A percentile compares a stretch with the other conserved stretches of the same genome.
Evolutionary conservation across 805 yeast genomes (phyloP).

Genomic region (Dipodascopsis uninucleata): DNA sequence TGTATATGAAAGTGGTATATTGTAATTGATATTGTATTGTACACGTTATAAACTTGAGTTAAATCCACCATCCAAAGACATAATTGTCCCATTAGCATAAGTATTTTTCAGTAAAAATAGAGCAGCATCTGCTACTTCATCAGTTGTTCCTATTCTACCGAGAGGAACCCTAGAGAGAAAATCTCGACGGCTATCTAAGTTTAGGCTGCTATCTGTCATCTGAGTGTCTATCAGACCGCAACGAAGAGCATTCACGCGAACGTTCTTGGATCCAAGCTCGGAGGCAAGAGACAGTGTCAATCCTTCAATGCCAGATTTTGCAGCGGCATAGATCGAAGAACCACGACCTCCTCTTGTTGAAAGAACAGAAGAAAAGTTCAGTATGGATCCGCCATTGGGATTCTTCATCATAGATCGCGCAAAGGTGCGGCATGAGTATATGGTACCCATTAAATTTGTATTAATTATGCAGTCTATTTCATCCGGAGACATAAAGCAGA

Average conservation of each 20-base stretch:
- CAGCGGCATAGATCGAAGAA: slow-evolving; percentile 54
- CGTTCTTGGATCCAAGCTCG: slow-evolving; percentile 51
- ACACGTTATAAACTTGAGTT: slow-evolving; percentile 2
- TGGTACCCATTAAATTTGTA: slow-evolving; percentile 60
- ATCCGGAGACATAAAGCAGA: slow-evolving; percentile 44
- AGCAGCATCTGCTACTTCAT: slow-evolving; percentile 30
- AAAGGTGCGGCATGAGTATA: slow-evolving; percentile 53
- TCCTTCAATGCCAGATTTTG: slow-evolving; percentile 67
- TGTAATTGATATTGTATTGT: not conserved
- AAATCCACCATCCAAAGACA: slow-evolving; percentile 28
- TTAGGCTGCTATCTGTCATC: slow-evolving; percentile 42
- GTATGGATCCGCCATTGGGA: slow-evolving; percentile 39
- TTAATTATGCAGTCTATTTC: slow-evolving; percentile 46
- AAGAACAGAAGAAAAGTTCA: slow-evolving; percentile 67
- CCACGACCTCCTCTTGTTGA: slow-evolving; percentile 41
- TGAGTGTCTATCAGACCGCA: slow-evolving; percentile 71
- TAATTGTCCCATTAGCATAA: slow-evolving; percentile 27
- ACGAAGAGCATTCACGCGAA: slow-evolving; percentile 61
- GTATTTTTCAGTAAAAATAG: slow-evolving; percentile 26
- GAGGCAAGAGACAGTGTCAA: slow-evolving; percentile 56
- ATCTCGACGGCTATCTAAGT: slow-evolving; percentile 1
- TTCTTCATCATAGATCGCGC: slow-evolving; percentile 49
- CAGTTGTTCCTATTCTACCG: slow-evolving; percentile 20
- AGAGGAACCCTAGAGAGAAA: slow-evolving; percentile 19
- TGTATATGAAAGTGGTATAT: not conserved